Percentiles rank a stretch among this genome's conserved stretches.
Evolutionary conservation across 2,329 filamentous ascomycete species (phyloP).

Genomic region (Ophiocordyceps camponoti-saundersi): DNA sequence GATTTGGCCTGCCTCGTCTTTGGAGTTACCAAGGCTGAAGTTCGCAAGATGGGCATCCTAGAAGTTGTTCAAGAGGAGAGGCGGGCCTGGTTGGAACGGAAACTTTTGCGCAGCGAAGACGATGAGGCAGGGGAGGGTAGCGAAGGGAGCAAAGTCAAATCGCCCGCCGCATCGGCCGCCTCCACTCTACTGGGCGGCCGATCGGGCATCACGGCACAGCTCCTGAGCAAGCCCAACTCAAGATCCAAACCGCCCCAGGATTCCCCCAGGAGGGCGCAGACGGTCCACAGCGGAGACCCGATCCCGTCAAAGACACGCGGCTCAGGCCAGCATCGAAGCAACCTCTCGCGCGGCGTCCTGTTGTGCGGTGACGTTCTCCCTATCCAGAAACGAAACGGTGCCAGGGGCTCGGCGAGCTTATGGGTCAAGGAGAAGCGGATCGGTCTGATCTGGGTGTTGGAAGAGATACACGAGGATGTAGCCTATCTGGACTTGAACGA

Average conservation of each 20-base stretch:
- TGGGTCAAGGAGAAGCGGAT: slow-evolving; percentile 98
- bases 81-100: slow-evolving; percentile 76
- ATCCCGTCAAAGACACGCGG: slow-evolving; percentile 36
- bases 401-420: slow-evolving; percentile 78
- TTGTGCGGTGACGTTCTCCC: slow-evolving; percentile 96
- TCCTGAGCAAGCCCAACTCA: slow-evolving; percentile 67
- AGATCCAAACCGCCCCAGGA: slow-evolving; percentile 36
- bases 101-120: slow-evolving; percentile 41
- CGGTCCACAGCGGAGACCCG: slow-evolving; percentile 38
- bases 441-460: slow-evolving; percentile 90
- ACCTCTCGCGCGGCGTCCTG: slow-evolving; percentile 72
- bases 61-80: slow-evolving; percentile 88
- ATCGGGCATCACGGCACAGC: slow-evolving; percentile 65
- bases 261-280: slow-evolving; percentile 42
- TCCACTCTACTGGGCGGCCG: slow-evolving; percentile 49
- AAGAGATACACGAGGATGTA: slow-evolving; percentile 93
- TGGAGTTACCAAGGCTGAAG: slow-evolving; percentile 92
- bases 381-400: slow-evolving; percentile 88
- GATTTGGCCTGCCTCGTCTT: slow-evolving; percentile 95
- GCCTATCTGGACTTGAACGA: slow-evolving; percentile 63
- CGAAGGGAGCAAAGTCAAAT: slow-evolving; percentile 16
- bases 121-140: slow-evolving; percentile 13
- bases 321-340: slow-evolving; percentile 46
- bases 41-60: slow-evolving; percentile 84
- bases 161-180: slow-evolving; percentile 22